These are phyloP conservation scores for Penicillium paradoxum DNA, from an alignment of 495 filamentous ascomycete genomes.

Conservation along the genomic window DNA sequence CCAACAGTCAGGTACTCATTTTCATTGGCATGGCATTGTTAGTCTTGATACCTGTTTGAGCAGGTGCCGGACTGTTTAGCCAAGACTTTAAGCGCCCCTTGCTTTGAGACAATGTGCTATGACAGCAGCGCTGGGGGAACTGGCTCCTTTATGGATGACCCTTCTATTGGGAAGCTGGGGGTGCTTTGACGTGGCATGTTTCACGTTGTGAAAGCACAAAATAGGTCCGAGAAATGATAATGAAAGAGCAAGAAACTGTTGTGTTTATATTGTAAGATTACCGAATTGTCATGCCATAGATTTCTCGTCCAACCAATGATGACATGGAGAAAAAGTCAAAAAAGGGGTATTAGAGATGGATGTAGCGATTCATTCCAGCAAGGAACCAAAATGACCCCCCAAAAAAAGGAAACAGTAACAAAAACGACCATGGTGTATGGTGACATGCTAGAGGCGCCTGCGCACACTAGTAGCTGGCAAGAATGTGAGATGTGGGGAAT, in stretches of 20 bases:
- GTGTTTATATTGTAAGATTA: too few species aligned
- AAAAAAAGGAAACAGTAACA: background rate
- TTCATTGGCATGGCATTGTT: background rate
- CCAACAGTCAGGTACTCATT: background rate
- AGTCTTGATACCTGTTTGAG: background rate
- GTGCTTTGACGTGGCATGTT: background rate
- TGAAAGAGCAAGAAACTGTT: too few species aligned
- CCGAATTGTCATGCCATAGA: background rate
- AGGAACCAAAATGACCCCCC: background rate
- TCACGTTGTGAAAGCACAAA: background rate
- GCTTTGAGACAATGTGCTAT: background rate
- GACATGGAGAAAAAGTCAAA: background rate
- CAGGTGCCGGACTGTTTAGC: background rate
- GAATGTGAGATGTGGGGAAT: conserved; percentile 3
- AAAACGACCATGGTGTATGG: background rate
- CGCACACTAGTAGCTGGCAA: conserved; percentile 12
- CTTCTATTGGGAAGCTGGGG: background rate
- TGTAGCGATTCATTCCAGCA: background rate
- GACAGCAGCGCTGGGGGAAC: background rate
- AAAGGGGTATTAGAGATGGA: background rate
- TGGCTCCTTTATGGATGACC: background rate
- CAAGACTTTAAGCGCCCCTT: background rate
- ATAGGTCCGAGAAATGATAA: background rate
- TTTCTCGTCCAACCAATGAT: background rate
- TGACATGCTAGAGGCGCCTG: conserved; percentile 14